Base-by-base conservation (phyloP, 2,329 filamentous ascomycete species). In the Diaporthe ampelina region DNA sequence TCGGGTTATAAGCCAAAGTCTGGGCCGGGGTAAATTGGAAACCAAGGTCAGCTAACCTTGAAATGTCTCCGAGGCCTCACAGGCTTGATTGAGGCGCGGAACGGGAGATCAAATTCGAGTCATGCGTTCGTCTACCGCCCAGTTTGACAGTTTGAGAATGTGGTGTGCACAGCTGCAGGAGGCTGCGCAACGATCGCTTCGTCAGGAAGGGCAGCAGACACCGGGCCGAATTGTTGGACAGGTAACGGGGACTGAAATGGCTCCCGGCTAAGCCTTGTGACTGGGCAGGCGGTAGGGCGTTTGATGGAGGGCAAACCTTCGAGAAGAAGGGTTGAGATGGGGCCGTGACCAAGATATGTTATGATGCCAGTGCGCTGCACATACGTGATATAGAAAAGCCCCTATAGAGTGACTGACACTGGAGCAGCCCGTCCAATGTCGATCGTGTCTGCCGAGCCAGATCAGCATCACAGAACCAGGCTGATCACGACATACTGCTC, bases 391-490 rank as follows among this genome's bases (percentile, higher is more conserved):
- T 54, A 43, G 57, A 24, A 45, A 32, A 43, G 37, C 57, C 57
- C 48, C 35, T 63, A 63, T 48, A 32, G n/a, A 17, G 32, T 19
- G 70, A 17, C 45, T 19, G 70, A 40, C 32, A 37, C 24, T 54
- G 45, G 45, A 72, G 32, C 32, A 63, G 21, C 45, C 24, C 17
- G 35, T 54, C 54, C 63, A 40, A 67, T 65, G 59, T 54, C 43
- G 43, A 70, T 61, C 57, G 45, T 54, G 65, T 61, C 70, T 75
- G 63, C 70, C 35, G 56, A 43, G 63, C 35, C 29, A 26, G 70
- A 73, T 73, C 70, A 75, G 70, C 48, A 75, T 68, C 21, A 48
- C 35, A 56, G 54, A 56, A 57, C 35, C 35, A 54, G 37, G 52
- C n/a, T 40, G 54, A 45, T 24, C 56, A 58, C 29, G 45, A 29